A percentile compares a stretch with the other conserved stretches of the same genome.
phyloP scores from a whole-genome alignment of 768 basidiomycete genomes.

The Hirschioporus abietinus region DNA sequence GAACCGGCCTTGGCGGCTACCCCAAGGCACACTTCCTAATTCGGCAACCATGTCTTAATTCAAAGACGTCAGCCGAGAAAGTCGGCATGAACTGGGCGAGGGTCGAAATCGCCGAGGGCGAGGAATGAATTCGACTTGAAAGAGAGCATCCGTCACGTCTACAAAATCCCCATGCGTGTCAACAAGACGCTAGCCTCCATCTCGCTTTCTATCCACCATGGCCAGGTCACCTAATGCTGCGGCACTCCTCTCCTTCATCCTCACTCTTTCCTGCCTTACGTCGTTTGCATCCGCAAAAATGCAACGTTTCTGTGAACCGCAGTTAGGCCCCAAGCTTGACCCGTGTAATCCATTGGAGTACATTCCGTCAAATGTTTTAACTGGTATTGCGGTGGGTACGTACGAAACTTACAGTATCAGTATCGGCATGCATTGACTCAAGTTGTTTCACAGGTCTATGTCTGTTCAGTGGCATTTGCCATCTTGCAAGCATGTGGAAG shows the following conservation, averaged over 20 bases:
- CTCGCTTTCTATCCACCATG: background rate
- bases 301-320: slow-evolving; percentile 29
- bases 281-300: slow-evolving; percentile 2
- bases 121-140: background rate
- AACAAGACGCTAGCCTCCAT: background rate
- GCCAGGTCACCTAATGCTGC: background rate
- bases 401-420: slow-evolving; percentile 4
- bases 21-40: background rate
- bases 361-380: slow-evolving; percentile 49
- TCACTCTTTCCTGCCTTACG: slow-evolving; percentile 4
- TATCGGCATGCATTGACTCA: slow-evolving; percentile 3
- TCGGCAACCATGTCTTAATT: background rate
- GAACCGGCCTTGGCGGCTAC: background rate
- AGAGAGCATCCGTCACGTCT: background rate
- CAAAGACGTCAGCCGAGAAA: background rate
- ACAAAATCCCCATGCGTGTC: background rate
- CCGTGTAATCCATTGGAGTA: slow-evolving; percentile 49
- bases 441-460: slow-evolving; percentile 28
- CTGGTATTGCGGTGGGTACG: slow-evolving; percentile 44
- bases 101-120: background rate
- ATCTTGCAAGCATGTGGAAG: slow-evolving; percentile 37
- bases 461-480: slow-evolving; percentile 35
- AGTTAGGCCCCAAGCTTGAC: slow-evolving; percentile 46
- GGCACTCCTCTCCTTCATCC: background rate
- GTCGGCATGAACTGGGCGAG: background rate